Percentiles rank a stretch among this genome's conserved stretches.
These are phyloP conservation scores for Amylostereum areolatum DNA, from an alignment of 1,284 basidiomycete genomes.

Conservation along the genomic window DNA sequence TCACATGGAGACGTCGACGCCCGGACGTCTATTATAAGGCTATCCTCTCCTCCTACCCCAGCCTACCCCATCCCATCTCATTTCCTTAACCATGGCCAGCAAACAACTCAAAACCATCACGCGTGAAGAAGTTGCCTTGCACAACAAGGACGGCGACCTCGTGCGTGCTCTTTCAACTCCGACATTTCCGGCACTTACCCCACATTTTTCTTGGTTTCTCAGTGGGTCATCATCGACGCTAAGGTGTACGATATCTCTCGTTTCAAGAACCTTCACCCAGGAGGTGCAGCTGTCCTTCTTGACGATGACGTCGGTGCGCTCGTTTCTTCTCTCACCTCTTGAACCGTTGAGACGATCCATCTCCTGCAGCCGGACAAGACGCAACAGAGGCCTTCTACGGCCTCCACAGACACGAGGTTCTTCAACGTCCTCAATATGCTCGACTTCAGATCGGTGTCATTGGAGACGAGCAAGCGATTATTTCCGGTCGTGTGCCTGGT, in stretches of 20 bases:
- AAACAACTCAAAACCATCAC: slow-evolving; percentile 41
- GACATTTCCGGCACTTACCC: neutral
- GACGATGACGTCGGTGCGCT: slow-evolving; percentile 68
- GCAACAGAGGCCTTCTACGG: slow-evolving; percentile 84
- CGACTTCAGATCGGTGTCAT: slow-evolving; percentile 69
- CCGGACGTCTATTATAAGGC: too few species aligned
- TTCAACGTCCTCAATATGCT: slow-evolving; percentile 67
- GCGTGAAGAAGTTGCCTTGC: slow-evolving; percentile 49
- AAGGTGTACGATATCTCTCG: slow-evolving; percentile 79
- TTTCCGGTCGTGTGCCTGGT: slow-evolving; percentile 48
- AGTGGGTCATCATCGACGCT: slow-evolving; percentile 83
- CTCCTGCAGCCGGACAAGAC: slow-evolving; percentile 54
- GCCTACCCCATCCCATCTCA: neutral
- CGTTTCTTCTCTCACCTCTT: slow-evolving; percentile 1
- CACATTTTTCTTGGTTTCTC: slow-evolving; percentile 1
- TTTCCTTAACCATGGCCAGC: slow-evolving; percentile 27
- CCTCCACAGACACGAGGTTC: slow-evolving; percentile 76
- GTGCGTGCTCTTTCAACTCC: slow-evolving; percentile 21
- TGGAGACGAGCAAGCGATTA: slow-evolving; percentile 56
- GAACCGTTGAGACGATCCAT: slow-evolving; percentile 3
- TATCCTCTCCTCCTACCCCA: too few species aligned
- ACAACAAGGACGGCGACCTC: slow-evolving; percentile 59
- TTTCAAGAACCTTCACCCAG: slow-evolving; percentile 79
- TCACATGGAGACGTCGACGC: too few species aligned
- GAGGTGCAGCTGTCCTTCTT: slow-evolving; percentile 69